Evolutionary conservation across 306 rosid genomes (phyloP), one percentile per base, ranked within the genome.

Genomic region (Lagenaria siceraria): DNA sequence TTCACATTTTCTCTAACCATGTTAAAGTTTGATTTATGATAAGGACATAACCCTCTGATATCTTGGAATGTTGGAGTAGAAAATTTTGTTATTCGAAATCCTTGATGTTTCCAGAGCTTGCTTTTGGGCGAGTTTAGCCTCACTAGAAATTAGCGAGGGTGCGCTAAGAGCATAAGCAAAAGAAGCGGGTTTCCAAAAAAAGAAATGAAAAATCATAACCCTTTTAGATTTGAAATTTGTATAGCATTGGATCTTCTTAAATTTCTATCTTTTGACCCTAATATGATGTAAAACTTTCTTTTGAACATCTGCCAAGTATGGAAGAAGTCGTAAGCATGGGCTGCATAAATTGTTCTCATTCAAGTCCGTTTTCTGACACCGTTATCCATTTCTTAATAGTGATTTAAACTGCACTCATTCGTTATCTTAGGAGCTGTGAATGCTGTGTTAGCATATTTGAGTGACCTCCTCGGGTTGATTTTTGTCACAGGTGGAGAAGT

Each of bases 401-500:
- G 40, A 49, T 72, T 72, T 46, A 33, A 70, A 24, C 38, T 70
- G 75, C 12, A 29, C 51, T 0, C 75, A 24, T 72, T 46, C 42
- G 17, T n/a, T 48, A 72, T 72, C 17, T 12, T 49, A 72, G 38
- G 33, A 13, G 75, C 38, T 24, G 35, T 22, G 13, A 70, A 14
- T 71, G 17, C 59, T 48, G 40, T 71, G 56, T 24, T 29, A 29
- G 43, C 51, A n/a, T 65, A 38, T 36, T 66, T 66, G 52, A 48
- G 27, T 27, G 76, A 48, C 76, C 59, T 69, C 36, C 33, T 25
- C 1, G 4, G 21, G 4, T 49, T 19, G 60, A 72, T 17, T 27
- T 9, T 68, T 83, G 84, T 74, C 85, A 77, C 80, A 95, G 99
- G 97, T 95, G 97, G 99, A 88, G 97, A 87, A 83, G 93, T 81